Base-by-base conservation (phyloP, 2,329 filamentous ascomycete species). In the Sordariomycetes sp. region DNA sequence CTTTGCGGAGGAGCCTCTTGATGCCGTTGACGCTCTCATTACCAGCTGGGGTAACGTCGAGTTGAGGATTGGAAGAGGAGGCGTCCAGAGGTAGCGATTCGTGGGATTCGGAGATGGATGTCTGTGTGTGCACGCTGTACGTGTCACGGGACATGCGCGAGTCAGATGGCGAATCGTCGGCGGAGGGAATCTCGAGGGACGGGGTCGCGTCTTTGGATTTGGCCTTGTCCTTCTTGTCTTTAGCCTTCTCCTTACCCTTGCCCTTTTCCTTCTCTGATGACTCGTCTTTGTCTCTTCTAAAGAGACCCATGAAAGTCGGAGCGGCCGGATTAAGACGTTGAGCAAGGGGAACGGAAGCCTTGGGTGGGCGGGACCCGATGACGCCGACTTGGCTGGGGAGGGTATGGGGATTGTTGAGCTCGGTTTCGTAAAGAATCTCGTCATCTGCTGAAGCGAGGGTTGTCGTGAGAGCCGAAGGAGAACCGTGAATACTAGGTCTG, bases 291-390 rank as follows among this genome's bases (percentile, higher is more conserved):
- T 41, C 58, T 40, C 46, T 58, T 12, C 69, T 65, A 46, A 78
- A 74, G 38, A 92, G 75, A 8, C 72, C 79, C 58, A 82, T 90
- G 53, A 96, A 96, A 1, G 82, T 85, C 8, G 88, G 88, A 1
- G 90, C 92, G 6, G 85, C 75, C 7, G 92, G 92, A 48, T 98
- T 96, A 19, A 96, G 69, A 47, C 58, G 79, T 61, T 55, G 78
- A 56, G 51, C 79, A 64, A 48, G 71, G 54, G 50, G 55, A 12
- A 54, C 64, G 25, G 59, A 46, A 6, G 52, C 43, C 6, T 51
- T 54, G 5, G 63, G 60, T 3, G 82, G 86, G 4, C 80, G 78
- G 30, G 86, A 93, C 17, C 90, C 90, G 44, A 96, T 95, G 1
- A 81, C 71, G 16, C 77, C 76, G 3, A 81, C 70, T 29, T 77